These are phyloP conservation scores for Pyricularia sp. DNA, from an alignment of 2,329 filamentous ascomycete genomes.

Conservation along the genomic window DNA sequence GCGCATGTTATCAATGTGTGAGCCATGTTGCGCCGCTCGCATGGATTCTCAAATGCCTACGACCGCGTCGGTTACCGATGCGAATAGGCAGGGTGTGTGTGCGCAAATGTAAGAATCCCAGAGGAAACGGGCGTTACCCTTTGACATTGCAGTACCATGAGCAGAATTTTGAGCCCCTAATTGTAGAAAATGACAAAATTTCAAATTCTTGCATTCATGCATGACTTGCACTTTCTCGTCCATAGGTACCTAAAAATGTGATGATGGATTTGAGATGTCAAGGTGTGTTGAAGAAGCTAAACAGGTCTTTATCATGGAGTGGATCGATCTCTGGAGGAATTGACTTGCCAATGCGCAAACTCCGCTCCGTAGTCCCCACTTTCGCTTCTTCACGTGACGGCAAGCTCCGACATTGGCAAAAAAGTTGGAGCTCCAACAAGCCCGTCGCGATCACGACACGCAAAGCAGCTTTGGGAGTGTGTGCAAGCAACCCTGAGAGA, in stretches of 20 bases:
- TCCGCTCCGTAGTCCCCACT: neutral
- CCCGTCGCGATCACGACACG: neutral
- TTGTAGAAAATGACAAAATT: neutral
- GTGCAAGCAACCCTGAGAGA: neutral
- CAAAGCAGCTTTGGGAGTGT: neutral
- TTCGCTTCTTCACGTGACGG: slow-evolving; percentile 7
- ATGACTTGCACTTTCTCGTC: neutral
- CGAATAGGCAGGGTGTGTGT: neutral
- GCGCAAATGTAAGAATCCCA: neutral
- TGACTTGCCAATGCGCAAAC: neutral
- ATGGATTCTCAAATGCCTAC: neutral
- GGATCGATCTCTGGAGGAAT: neutral
- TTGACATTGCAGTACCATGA: neutral
- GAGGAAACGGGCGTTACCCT: neutral
- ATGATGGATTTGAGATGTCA: neutral
- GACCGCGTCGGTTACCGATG: neutral
- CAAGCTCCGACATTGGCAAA: slow-evolving; percentile 6
- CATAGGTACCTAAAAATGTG: no score
- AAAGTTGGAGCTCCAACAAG: slow-evolving; percentile 8
- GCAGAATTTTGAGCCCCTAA: neutral
- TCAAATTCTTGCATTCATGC: neutral
- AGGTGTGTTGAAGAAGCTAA: neutral
- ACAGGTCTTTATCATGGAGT: neutral
- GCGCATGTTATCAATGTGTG: no score
- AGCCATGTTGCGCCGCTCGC: neutral